Base-by-base conservation (phyloP, 768 basidiomycete species). In the Leccinum rimulosum region DNA sequence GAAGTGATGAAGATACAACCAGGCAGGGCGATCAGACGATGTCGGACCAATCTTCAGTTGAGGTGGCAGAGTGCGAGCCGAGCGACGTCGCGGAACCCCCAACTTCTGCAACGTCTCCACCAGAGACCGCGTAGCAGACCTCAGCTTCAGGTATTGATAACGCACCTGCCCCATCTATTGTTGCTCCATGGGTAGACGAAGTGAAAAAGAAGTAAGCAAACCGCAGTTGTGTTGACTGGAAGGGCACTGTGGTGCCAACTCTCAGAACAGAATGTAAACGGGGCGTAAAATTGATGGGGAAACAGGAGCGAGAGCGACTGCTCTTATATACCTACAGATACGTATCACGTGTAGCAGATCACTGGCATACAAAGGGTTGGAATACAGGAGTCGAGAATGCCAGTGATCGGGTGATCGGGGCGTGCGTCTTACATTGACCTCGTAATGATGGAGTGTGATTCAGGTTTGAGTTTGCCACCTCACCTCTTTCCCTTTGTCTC, bases 401-500 rank as follows among this genome's bases (percentile, higher is more conserved):
- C 22, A 22, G 22, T 22, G 22, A 22, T 22, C 22, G 22, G 22
- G 22, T 22, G 22, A 22, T 22, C 22, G 22, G 22, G 22, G 22
- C 22, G 22, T 22, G 22, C 22, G 22, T 22, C 22, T 22, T 22
- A 22, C 22, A 22, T 30, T 48, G 50, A 25, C 15, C 33, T 54
- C 25, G 45, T 49, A 45, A 47, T 63, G 56, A 63, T 52, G 11
- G 35, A 31, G 25, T 10, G 56, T 49, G 60, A 51, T 52, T 47
- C 31, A 82, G 81, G 57, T 68, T 82, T 55, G 70, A 73, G 50
- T 66, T 75, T 14, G 79, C 76, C 3, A 81, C 30, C 30, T 30
- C 77, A 74, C 8, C 59, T 82, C n/a, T 82, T 83, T 64, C 82
- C 81, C n/a, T 69, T 74, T 9, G 63, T 66, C 7, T 63, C 66